Percentiles rank a stretch among this genome's conserved stretches.
phyloP scores from a whole-genome alignment of 805 yeast genomes.

The Yamadazyma akitaensis region DNA sequence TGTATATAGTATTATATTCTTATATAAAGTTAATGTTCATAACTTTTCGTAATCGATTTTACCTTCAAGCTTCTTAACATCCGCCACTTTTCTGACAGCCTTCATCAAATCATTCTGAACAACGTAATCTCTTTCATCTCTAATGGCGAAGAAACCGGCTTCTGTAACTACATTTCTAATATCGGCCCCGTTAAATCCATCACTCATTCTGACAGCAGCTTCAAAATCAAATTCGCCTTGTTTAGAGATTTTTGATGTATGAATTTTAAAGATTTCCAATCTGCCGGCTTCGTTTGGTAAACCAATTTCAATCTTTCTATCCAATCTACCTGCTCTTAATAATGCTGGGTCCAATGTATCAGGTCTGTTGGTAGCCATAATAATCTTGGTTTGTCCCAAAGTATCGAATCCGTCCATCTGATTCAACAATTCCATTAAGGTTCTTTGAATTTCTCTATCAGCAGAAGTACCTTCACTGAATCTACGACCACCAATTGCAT shows the following conservation, averaged over 20 bases:
- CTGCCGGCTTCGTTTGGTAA: slow-evolving; percentile 96
- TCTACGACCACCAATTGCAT: slow-evolving; percentile 98
- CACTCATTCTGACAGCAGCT: slow-evolving; percentile 97
- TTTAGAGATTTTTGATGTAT: slow-evolving; percentile 77
- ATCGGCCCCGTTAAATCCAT: slow-evolving; percentile 98
- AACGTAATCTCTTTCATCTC: slow-evolving; percentile 96
- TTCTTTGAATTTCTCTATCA: slow-evolving; percentile 97
- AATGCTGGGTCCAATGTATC: slow-evolving; percentile 97
- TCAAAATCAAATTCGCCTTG: slow-evolving; percentile 96
- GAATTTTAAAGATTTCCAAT: slow-evolving; percentile 90
- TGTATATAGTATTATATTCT: slow-evolving; percentile 8
- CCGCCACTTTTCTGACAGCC: slow-evolving; percentile 97
- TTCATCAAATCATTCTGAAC: slow-evolving; percentile 92
- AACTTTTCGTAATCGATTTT: slow-evolving; percentile 92
- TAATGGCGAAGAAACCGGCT: slow-evolving; percentile 96
- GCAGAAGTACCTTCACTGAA: slow-evolving; percentile 98
- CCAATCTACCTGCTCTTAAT: slow-evolving; percentile 95
- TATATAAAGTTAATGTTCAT: slow-evolving; percentile 29
- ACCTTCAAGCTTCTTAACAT: slow-evolving; percentile 95
- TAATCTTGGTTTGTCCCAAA: slow-evolving; percentile 93
- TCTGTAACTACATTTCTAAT: slow-evolving; percentile 96
- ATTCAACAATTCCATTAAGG: slow-evolving; percentile 92
- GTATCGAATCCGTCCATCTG: slow-evolving; percentile 99
- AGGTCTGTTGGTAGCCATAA: slow-evolving; percentile 99
- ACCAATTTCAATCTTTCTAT: slow-evolving; percentile 92